These are phyloP conservation scores for Fagus crenata DNA, from an alignment of 306 rosid genomes.

Conservation along the genomic window DNA sequence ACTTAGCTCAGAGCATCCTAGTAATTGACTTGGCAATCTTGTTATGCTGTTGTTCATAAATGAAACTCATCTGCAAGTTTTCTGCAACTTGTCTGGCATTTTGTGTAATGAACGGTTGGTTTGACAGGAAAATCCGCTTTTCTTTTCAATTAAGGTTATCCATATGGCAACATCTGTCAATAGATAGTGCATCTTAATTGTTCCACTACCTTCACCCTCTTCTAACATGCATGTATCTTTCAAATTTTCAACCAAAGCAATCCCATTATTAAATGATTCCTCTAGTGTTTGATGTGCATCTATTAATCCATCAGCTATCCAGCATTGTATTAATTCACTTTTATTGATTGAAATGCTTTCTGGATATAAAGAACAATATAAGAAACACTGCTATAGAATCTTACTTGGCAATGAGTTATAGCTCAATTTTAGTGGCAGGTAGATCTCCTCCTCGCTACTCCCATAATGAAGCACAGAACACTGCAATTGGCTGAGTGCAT, in stretches of 20 bases:
- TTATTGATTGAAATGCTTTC: not conserved
- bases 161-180: slow-evolving; percentile 17
- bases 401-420: slow-evolving; percentile 23
- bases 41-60: too few species aligned
- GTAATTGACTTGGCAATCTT: too few species aligned
- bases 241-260: too few species aligned
- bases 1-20: too few species aligned
- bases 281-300: too few species aligned
- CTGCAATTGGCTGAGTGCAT: slow-evolving; percentile 16
- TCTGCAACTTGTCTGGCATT: too few species aligned
- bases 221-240: slow-evolving; percentile 18
- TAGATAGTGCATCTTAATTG: slow-evolving; percentile 22
- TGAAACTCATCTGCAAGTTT: too few species aligned
- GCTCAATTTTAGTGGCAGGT: not conserved
- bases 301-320: too few species aligned
- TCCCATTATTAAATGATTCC: too few species aligned
- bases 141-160: not conserved
- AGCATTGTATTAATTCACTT: too few species aligned
- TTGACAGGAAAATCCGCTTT: too few species aligned
- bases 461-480: slow-evolving; percentile 7
- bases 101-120: too few species aligned
- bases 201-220: slow-evolving; percentile 22
- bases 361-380: slow-evolving; percentile 26
- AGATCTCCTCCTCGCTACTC: slow-evolving; percentile 10
- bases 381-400: slow-evolving; percentile 22